A percentile compares a stretch with the other conserved stretches of the same genome.
phyloP scores from a whole-genome alignment of 2,329 filamentous ascomycete genomes.

The Alternaria infectoria region DNA sequence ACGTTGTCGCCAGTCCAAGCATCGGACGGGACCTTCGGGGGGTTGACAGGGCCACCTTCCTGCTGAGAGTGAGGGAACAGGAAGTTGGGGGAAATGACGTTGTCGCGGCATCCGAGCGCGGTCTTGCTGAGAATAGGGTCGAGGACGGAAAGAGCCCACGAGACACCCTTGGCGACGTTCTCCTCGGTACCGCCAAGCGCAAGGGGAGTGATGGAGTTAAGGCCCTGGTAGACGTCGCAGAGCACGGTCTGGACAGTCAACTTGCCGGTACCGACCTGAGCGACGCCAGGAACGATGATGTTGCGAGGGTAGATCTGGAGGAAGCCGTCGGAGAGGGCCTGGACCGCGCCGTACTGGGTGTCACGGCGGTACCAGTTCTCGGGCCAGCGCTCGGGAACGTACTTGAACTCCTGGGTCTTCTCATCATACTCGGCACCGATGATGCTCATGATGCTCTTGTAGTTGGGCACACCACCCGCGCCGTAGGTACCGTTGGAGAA shows the following conservation, averaged over 20 bases:
- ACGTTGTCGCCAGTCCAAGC: conserved; percentile 44
- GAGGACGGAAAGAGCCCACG: conserved; percentile 42
- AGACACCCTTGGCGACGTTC: conserved; percentile 22
- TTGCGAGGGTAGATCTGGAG: conserved; percentile 43
- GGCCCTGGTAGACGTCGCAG: conserved; percentile 45
- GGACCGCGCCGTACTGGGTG: conserved; percentile 55
- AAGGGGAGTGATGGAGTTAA: conserved; percentile 47
- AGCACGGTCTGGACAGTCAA: conserved; percentile 39
- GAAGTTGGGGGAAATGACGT: conserved; percentile 33
- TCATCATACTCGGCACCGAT: conserved; percentile 56
- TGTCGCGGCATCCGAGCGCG: conserved; percentile 43
- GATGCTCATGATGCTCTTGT: conserved; percentile 49
- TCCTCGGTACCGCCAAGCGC: conserved; percentile 32
- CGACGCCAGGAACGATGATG: conserved; percentile 35
- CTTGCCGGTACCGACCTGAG: conserved; percentile 42
- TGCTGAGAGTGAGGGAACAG: conserved; percentile 37
- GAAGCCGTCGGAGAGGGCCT: conserved; percentile 41
- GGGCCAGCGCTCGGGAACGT: conserved; percentile 59
- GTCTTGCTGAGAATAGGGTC: conserved; percentile 34
- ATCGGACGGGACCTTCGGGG: conserved; percentile 27
- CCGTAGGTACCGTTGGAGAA: conserved; percentile 48
- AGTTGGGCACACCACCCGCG: conserved; percentile 43
- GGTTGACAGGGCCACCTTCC: conserved; percentile 37
- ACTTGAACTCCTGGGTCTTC: conserved; percentile 53
- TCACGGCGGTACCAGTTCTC: conserved; percentile 60